A percentile compares a stretch with the other conserved stretches of the same genome.
These are phyloP conservation scores for Dactylellina drechsleri DNA, from an alignment of 2,329 filamentous ascomycete species.

Conservation along the genomic window DNA sequence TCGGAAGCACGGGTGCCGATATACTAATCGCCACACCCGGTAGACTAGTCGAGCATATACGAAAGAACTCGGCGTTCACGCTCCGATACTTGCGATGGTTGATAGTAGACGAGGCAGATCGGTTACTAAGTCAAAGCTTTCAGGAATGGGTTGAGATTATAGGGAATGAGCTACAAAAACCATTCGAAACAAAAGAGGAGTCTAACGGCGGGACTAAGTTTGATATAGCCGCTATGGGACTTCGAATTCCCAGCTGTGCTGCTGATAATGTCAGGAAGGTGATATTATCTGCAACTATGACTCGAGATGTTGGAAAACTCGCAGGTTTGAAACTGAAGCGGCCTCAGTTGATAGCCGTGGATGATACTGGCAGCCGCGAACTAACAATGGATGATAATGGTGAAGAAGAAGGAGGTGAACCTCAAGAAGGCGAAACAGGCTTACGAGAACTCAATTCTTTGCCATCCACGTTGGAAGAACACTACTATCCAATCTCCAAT, in stretches of 20 bases:
- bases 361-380: slow-evolving; percentile 64
- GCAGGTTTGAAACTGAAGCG: slow-evolving; percentile 76
- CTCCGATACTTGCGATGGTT: slow-evolving; percentile 85
- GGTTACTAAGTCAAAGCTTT: slow-evolving; percentile 88
- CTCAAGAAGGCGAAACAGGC: slow-evolving; percentile 68
- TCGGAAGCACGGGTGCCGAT: slow-evolving; percentile 72
- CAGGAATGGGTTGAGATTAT: slow-evolving; percentile 86
- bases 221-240: slow-evolving; percentile 57
- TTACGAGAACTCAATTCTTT: slow-evolving; percentile 36
- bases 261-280: slow-evolving; percentile 74
- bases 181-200: slow-evolving; percentile 66
- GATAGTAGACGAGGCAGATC: slow-evolving; percentile 92
- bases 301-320: slow-evolving; percentile 82
- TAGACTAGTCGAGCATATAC: slow-evolving; percentile 88
- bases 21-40: slow-evolving; percentile 92
- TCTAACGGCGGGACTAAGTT: neutral
- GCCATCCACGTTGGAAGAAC: slow-evolving; percentile 68
- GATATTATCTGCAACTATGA: slow-evolving; percentile 91
- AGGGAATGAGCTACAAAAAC: slow-evolving; percentile 70
- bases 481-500: slow-evolving; percentile 74
- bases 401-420: slow-evolving; percentile 59
- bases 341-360: slow-evolving; percentile 80
- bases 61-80: slow-evolving; percentile 82
- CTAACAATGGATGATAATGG: slow-evolving; percentile 47
- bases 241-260: slow-evolving; percentile 57